Conservation (phyloP, 1,139 yeast species). For the Zygoascus hellenicus region DNA sequence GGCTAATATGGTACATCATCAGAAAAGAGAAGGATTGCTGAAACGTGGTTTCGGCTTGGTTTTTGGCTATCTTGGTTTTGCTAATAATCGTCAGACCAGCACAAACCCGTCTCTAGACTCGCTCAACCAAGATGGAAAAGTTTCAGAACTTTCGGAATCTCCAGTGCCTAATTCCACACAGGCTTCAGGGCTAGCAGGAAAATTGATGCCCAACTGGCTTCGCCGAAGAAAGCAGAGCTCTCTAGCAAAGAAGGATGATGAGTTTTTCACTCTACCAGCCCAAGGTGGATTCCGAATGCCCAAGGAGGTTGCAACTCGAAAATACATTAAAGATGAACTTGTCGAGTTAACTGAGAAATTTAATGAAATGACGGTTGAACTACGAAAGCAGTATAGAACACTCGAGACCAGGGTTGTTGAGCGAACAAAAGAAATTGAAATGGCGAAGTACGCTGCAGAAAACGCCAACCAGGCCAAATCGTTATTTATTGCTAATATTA, state of each 20-base stretch:
- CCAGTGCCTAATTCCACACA: too few species aligned
- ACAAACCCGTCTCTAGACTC: too few species aligned
- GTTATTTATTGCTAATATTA: constrained; percentile 86
- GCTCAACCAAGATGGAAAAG: too few species aligned
- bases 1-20: background rate
- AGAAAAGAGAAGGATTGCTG: too few species aligned
- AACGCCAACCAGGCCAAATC: constrained; percentile 92
- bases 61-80: too few species aligned
- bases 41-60: too few species aligned
- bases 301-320: constrained; percentile 27
- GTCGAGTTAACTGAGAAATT: constrained; percentile 87
- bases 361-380: constrained; percentile 86
- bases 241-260: constrained; percentile 52
- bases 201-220: background rate
- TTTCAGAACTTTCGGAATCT: too few species aligned
- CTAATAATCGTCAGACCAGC: too few species aligned
- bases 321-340: constrained; percentile 66
- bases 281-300: constrained; percentile 46
- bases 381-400: constrained; percentile 76
- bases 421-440: constrained; percentile 80
- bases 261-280: constrained; percentile 71
- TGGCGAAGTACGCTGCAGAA: constrained; percentile 35
- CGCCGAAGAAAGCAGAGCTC: constrained; percentile 1
- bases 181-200: too few species aligned
- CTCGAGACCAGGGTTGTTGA: constrained; percentile 82